Evolutionary conservation across 441 rosid species (phyloP), one percentile per base, ranked within the genome.

Genomic region (Brassica balearica): DNA sequence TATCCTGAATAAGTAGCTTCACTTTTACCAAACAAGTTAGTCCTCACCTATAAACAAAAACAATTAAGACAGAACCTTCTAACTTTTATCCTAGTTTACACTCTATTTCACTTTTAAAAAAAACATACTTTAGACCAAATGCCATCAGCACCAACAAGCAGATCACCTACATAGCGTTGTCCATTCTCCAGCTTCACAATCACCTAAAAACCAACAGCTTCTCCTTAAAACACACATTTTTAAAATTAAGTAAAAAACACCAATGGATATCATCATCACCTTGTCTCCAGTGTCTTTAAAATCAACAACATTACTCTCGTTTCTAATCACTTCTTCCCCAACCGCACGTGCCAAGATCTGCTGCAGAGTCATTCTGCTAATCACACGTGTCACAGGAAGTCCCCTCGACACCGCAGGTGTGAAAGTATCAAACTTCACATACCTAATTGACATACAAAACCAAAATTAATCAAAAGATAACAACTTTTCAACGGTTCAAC

Each of bases 81-180:
- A 51, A 3, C 9, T 1, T 34, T 8, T 1, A 43, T 32, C 10
- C 20, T 51, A 36, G 23, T 11, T 53, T 29, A 22, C 20, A 12
- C 6, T 67, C 62, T 1, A 29, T 12, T 12, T 22, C n/a, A 32
- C 2, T 65, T 14, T 10, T 0, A 8, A 8, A 12, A 12, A 3
- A 53, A 67, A 72, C 14, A 15, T 82, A 93, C 98, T 92, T 89
- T 95, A 8, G 98, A 95, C 92, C 97, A 76, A 63, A 95, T 95
- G 69, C 98, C 99, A 84, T 95, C 99, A 60, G 97, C 97, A 74
- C 97, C 98, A 65, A 93, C 91, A 51, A 95, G 92, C 75, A 95
- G 81, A 85, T 95, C 99, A 59, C 99, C 99, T 78, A 86, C 90
- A 65, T 72, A 88, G 1, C 80, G 83, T 34, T 88, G 81, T 56